Conservation (phyloP, 345 rosid genomes). For the Hevea brasiliensis region DNA sequence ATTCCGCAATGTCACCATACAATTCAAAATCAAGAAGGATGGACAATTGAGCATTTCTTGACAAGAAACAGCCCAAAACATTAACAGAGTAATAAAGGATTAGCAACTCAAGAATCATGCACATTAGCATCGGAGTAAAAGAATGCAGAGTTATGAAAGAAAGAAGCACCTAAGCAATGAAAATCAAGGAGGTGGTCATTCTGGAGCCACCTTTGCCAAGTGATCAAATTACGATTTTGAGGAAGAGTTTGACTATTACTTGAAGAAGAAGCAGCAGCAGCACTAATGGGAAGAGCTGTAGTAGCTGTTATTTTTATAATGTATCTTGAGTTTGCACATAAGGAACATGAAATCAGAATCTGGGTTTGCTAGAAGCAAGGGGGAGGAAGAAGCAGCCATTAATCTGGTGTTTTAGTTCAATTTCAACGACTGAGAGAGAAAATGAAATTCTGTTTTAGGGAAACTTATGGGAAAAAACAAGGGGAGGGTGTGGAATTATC, state of each 20-base stretch:
- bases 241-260: conserved; percentile 17
- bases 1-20: neutral
- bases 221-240: conserved; percentile 49
- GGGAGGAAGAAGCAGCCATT: conserved; percentile 32
- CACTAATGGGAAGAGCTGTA: conserved; percentile 30
- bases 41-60: neutral
- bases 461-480: too few relatives aligned
- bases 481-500: too few relatives aligned
- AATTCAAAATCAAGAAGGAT: neutral
- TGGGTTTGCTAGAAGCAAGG: conserved; percentile 24
- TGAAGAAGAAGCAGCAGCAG: conserved; percentile 33
- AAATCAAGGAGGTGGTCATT: conserved; percentile 75
- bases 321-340: conserved; percentile 5
- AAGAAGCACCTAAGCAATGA: conserved; percentile 71
- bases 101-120: neutral
- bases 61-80: neutral
- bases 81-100: neutral
- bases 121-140: neutral
- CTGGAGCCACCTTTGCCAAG: conserved; percentile 98
- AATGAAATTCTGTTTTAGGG: too few relatives aligned
- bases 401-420: too few relatives aligned
- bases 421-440: too few relatives aligned
- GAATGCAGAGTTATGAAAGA: neutral
- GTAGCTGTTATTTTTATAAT: conserved; percentile 19
- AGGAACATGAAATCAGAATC: conserved; percentile 15